Conservation (phyloP, 2,329 filamentous ascomycete genomes). For the Plectosphaerella sp. region DNA sequence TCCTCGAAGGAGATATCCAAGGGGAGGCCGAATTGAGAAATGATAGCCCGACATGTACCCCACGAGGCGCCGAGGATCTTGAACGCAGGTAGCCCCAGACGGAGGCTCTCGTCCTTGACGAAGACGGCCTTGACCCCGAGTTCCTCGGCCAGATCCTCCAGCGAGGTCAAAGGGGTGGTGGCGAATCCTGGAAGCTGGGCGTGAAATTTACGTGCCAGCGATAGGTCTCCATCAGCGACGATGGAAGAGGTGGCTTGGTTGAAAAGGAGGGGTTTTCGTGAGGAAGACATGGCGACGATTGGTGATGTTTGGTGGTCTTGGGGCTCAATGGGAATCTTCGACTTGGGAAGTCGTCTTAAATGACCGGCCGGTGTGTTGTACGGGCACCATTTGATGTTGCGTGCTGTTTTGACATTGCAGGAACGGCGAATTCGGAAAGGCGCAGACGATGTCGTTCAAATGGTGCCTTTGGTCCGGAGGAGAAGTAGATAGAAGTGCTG, state of each 20-base stretch:
- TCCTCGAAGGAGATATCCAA: constrained; percentile 34
- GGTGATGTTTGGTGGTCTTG: no score
- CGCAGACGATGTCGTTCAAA: no score
- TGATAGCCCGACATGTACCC: constrained; percentile 59
- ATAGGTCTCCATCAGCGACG: constrained; percentile 5
- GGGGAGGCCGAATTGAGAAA: constrained; percentile 35
- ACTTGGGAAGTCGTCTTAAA: no score
- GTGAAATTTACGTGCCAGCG: constrained; percentile 45
- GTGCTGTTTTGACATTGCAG: no score
- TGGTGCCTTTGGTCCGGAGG: no score
- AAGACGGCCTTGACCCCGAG: constrained; percentile 54
- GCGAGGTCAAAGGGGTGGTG: constrained; percentile 45
- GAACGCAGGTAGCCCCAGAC: constrained; percentile 69
- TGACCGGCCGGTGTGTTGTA: no score
- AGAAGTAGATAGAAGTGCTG: no score
- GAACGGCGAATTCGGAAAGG: no score
- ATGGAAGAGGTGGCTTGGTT: constrained; percentile 15
- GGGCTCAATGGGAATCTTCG: no score
- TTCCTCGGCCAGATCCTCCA: constrained; percentile 50
- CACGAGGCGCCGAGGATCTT: constrained; percentile 79
- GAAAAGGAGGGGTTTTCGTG: constrained; percentile 17
- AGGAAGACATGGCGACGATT: constrained; percentile 6
- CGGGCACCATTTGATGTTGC: no score
- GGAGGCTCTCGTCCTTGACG: constrained; percentile 66
- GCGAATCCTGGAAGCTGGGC: constrained; percentile 50